These are phyloP conservation scores for Cadophora malorum DNA, from an alignment of 2,329 filamentous ascomycete species.

Conservation along the genomic window DNA sequence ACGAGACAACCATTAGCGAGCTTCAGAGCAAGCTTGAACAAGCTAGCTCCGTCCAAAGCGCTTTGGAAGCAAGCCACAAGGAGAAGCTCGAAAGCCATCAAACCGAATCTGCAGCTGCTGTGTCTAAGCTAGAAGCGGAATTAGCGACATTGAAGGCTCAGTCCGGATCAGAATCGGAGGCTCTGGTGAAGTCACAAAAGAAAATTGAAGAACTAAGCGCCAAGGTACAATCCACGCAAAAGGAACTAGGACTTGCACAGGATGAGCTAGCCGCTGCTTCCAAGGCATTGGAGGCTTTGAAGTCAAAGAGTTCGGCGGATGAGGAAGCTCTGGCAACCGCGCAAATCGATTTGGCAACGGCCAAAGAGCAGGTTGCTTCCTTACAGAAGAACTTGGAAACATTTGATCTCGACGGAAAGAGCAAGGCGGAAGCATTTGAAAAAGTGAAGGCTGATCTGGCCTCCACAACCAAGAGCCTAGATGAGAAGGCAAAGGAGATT, in stretches of 20 bases:
- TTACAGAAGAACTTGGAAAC: constrained; percentile 57
- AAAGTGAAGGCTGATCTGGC: constrained; percentile 43
- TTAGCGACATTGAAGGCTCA: constrained; percentile 58
- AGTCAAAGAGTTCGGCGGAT: constrained; percentile 51
- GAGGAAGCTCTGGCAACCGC: constrained; percentile 53
- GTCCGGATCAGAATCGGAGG: constrained; percentile 46
- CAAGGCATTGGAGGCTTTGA: constrained; percentile 48
- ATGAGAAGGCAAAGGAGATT: constrained; percentile 45
- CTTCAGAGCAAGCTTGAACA: constrained; percentile 63
- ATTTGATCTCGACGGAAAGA: constrained; percentile 51
- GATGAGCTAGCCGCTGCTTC: constrained; percentile 35
- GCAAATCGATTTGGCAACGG: constrained; percentile 41
- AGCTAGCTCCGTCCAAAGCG: constrained; percentile 54
- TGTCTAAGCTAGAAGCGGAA: constrained; percentile 59
- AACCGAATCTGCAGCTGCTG: constrained; percentile 53
- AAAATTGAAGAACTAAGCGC: constrained; percentile 59
- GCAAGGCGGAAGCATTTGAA: constrained; percentile 42
- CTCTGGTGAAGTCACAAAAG: constrained; percentile 33
- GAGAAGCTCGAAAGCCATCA: constrained; percentile 54
- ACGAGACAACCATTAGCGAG: constrained; percentile 55
- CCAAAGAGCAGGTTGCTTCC: constrained; percentile 54
- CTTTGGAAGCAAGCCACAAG: constrained; percentile 53
- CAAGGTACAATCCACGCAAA: constrained; percentile 50
- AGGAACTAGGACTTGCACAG: constrained; percentile 52
- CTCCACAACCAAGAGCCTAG: constrained; percentile 38